A percentile compares a stretch with the other conserved stretches of the same genome.
These are phyloP conservation scores for Solanum bukasovii DNA, from an alignment of 257 asterid species.

Conservation along the genomic window DNA sequence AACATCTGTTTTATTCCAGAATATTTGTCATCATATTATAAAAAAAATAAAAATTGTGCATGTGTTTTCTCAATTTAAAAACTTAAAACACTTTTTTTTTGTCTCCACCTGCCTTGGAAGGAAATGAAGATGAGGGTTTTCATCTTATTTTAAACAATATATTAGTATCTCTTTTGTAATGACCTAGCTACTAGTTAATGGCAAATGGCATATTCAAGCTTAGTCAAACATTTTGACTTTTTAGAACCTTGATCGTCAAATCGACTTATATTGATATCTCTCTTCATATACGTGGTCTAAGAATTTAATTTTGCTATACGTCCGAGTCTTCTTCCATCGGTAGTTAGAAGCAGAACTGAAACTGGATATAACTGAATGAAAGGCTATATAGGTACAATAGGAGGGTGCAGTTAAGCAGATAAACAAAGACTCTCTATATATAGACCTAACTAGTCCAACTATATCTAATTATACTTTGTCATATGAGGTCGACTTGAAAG, in stretches of 20 bases:
- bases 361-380: no score
- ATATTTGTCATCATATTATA: neutral
- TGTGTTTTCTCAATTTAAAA: neutral
- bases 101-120: neutral
- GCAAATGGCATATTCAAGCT: neutral
- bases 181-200: neutral
- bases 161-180: neutral
- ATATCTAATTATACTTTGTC: neutral
- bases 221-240: neutral
- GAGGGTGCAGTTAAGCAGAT: no score
- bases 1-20: neutral
- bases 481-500: neutral
- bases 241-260: no score
- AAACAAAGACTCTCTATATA: neutral
- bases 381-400: no score
- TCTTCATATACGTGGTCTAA: no score
- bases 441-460: neutral
- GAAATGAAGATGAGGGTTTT: neutral
- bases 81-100: neutral
- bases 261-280: neutral
- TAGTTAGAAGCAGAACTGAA: neutral
- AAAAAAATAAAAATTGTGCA: neutral
- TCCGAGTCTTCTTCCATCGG: accelerated
- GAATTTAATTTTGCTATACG: no score
- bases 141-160: neutral